Conservation (phyloP, 2,329 filamentous ascomycete species). For the Neobulgaria alba region DNA sequence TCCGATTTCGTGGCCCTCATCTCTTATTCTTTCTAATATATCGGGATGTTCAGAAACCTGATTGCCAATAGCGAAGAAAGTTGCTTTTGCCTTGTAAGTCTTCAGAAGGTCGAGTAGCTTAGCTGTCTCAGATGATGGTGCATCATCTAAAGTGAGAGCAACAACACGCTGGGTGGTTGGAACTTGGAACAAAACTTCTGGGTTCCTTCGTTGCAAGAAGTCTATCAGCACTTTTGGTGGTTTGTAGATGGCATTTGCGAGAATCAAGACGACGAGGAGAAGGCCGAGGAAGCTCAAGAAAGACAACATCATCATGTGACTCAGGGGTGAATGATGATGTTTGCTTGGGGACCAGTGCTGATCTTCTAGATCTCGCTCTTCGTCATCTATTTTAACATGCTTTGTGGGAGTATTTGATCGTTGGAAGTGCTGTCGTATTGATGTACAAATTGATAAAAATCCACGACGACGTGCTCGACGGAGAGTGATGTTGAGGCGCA, state of each 20-base stretch:
- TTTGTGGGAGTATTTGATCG: conserved; percentile 6
- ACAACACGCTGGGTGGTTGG: conserved; percentile 52
- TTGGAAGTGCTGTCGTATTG: conserved; percentile 2
- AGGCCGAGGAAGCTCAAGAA: conserved; percentile 9
- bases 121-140: conserved; percentile 62
- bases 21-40: conserved; percentile 48
- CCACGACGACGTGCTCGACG: conserved; percentile 9
- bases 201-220: conserved; percentile 63
- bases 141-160: conserved; percentile 82
- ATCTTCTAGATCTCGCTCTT: conserved; percentile 14
- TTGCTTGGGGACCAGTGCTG: neutral
- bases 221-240: conserved; percentile 64
- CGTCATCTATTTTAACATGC: conserved; percentile 28
- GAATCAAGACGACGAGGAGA: conserved; percentile 14
- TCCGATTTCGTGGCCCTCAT: conserved; percentile 60
- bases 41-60: conserved; percentile 55
- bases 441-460: conserved; percentile 6
- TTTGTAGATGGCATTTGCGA: conserved; percentile 68
- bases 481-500: conserved; percentile 10
- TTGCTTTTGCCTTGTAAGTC: conserved; percentile 60
- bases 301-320: conserved; percentile 1
- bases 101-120: conserved; percentile 63
- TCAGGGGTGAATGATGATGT: neutral
- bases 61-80: conserved; percentile 81
- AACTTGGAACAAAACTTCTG: conserved; percentile 71